Conservation (phyloP, 257 asterid species). For the Solanum appendiculatum region DNA sequence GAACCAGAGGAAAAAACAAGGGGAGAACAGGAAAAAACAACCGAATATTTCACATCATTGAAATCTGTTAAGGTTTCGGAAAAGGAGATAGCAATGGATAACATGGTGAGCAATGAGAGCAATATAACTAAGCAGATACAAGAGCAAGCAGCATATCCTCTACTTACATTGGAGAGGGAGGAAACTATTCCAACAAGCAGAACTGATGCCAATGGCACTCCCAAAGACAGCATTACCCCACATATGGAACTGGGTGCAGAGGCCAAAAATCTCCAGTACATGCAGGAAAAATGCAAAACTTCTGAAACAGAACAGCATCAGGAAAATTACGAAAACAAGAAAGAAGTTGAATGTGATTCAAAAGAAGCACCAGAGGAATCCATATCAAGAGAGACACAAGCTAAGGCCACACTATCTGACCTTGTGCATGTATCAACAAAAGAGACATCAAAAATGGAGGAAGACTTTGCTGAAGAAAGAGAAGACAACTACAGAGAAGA, state of each 20-base stretch:
- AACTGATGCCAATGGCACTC: neutral
- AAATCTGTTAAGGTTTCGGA: neutral
- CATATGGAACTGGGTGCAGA: neutral
- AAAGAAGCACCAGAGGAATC: constrained; percentile 8
- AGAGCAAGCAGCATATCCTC: neutral
- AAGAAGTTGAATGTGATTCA: constrained; percentile 6
- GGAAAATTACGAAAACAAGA: neutral
- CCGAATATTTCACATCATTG: neutral
- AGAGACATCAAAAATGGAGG: constrained; percentile 1
- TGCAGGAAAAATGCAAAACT: neutral
- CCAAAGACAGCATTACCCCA: neutral
- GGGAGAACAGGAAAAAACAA: neutral
- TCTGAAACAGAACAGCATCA: neutral
- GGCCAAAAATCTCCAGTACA: neutral
- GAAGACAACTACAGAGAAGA: constrained; percentile 8
- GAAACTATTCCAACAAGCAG: neutral
- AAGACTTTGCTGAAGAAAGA: constrained; percentile 1
- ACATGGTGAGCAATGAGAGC: neutral
- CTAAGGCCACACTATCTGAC: neutral
- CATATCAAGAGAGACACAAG: neutral
- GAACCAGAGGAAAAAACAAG: neutral
- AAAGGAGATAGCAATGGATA: neutral
- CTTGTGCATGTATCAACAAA: neutral
- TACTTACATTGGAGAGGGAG: neutral
- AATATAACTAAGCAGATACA: neutral